A percentile compares a stretch with the other conserved stretches of the same genome.
These are phyloP conservation scores for Globisporangium viniferum DNA, from an alignment of 352 stramenopile species.

Conservation along the genomic window DNA sequence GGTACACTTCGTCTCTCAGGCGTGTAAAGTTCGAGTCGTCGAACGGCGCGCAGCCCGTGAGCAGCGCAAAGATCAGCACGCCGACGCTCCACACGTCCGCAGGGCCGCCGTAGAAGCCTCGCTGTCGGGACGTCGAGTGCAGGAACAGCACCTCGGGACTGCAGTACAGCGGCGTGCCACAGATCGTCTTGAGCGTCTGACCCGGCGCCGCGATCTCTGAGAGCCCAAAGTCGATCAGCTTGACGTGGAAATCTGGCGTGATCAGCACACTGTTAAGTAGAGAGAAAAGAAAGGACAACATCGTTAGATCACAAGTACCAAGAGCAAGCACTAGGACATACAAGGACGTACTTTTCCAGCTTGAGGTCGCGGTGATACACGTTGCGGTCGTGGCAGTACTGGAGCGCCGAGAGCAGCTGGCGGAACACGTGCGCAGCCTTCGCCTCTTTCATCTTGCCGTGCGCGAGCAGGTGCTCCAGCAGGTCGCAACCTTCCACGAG, in stretches of 20 bases:
- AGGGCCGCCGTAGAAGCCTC: constrained; percentile 54
- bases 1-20: constrained; percentile 63
- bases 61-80: constrained; percentile 78
- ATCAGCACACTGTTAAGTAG: constrained; percentile 78
- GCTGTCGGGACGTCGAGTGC: constrained; percentile 31
- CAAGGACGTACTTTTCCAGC: constrained; percentile 86
- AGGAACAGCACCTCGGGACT: constrained; percentile 77
- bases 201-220: constrained; percentile 83
- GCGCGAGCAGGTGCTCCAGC: constrained; percentile 64
- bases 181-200: constrained; percentile 68
- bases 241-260: constrained; percentile 89
- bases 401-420: constrained; percentile 91
- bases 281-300: background rate
- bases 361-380: constrained; percentile 96
- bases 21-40: constrained; percentile 71
- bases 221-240: constrained; percentile 96
- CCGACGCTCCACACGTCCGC: constrained; percentile 79
- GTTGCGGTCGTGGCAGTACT: constrained; percentile 88
- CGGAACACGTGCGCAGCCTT: constrained; percentile 49
- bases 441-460: constrained; percentile 72
- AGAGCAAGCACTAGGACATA: too few relatives aligned
- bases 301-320: too few relatives aligned
- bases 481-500: constrained; percentile 72
- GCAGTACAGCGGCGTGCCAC: constrained; percentile 80
- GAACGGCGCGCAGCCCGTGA: constrained; percentile 78